phyloP scores from a whole-genome alignment of 2,329 filamentous ascomycete species.

The Sporothrix protearum region DNA sequence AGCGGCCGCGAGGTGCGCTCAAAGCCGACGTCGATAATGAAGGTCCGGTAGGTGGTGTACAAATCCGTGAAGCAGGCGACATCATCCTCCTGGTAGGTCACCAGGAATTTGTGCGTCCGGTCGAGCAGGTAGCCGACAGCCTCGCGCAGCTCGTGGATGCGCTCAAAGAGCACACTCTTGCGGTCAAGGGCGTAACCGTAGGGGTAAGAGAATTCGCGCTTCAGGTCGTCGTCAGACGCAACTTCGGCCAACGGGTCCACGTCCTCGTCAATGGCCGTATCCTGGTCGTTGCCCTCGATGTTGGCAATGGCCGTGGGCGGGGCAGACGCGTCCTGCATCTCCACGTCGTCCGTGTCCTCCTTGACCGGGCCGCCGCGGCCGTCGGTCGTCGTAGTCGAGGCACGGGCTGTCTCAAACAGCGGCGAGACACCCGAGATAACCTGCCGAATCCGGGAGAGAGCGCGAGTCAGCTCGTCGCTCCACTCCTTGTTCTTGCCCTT shows the following conservation, averaged over 20 bases:
- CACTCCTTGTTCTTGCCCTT: slow-evolving; percentile 97
- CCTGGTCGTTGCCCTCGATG: slow-evolving; percentile 52
- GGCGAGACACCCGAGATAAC: slow-evolving; percentile 85
- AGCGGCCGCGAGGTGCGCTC: slow-evolving; percentile 91
- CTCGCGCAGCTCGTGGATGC: slow-evolving; percentile 77
- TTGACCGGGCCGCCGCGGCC: slow-evolving; percentile 36
- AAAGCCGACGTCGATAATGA: slow-evolving; percentile 97
- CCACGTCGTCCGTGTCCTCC: slow-evolving; percentile 3
- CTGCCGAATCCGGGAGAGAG: slow-evolving; percentile 82
- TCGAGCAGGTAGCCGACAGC: slow-evolving; percentile 77
- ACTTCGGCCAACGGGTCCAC: slow-evolving; percentile 59
- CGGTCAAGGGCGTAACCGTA: slow-evolving; percentile 76
- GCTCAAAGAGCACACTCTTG: slow-evolving; percentile 61
- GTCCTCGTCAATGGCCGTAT: slow-evolving; percentile 45
- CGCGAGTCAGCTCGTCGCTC: slow-evolving; percentile 93
- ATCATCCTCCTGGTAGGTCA: slow-evolving; percentile 84
- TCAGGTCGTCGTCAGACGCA: slow-evolving; percentile 75
- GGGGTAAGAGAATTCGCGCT: slow-evolving; percentile 82
- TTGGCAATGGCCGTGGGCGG: slow-evolving; percentile 42
- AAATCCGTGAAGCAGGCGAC: slow-evolving; percentile 91
- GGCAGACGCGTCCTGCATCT: background rate
- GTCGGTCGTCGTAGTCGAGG: slow-evolving; percentile 48
- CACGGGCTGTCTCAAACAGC: slow-evolving; percentile 77
- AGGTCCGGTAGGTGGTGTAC: slow-evolving; percentile 88
- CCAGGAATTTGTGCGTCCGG: slow-evolving; percentile 78